Evolutionary conservation across 2,329 filamentous ascomycete genomes (phyloP), one percentile per base, ranked within the genome.

Genomic region (Fragosphaeria purpurea): DNA sequence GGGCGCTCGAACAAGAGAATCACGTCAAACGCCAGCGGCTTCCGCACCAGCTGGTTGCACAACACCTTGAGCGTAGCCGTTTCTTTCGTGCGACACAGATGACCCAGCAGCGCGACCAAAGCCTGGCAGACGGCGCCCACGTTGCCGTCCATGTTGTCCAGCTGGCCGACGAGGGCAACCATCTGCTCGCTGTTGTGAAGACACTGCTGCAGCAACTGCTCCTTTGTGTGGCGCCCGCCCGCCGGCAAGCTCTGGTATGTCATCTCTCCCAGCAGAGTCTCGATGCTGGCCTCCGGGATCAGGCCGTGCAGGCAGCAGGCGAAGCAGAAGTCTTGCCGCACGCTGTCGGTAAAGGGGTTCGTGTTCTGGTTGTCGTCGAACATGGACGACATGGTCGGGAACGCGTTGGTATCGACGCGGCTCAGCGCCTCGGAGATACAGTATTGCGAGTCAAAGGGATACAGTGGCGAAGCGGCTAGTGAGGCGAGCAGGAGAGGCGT

Each of bases 71-170:
- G 67, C n/a, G 84, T 78, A 77, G 88, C 87, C 0, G 87, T 91
- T 58, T 88, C 86, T 58, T 85, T 86, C 44, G 77, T 83, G 13
- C 73, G 72, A 59, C 85, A 90, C 12, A 89, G 73, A 56, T 80
- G 79, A 30, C 77, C 73, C 59, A 89, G 77, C 35, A 86, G 75
- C 70, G 88, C 85, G 40, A 82, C 79, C 43, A 90, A 72, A 3
- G 89, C 90, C 53, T 84, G 82, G 47, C 85, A 86, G 13, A 94
- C 87, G 2, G 88, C 88, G 2, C 87, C 88, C 3, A 88, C 88
- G 64, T 96, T 96, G 1, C 91, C 91, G 60, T 95, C 88, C 76
- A 93, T 89, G 47, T 84, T 85, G 51, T 95, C 88, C 31, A 98
- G 73, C 59, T 95, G 88, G 40, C 82, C 79, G 41, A 96, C 80